These are phyloP conservation scores for Kockiozyma suomiensis DNA, from an alignment of 805 yeast genomes.

Conservation along the genomic window DNA sequence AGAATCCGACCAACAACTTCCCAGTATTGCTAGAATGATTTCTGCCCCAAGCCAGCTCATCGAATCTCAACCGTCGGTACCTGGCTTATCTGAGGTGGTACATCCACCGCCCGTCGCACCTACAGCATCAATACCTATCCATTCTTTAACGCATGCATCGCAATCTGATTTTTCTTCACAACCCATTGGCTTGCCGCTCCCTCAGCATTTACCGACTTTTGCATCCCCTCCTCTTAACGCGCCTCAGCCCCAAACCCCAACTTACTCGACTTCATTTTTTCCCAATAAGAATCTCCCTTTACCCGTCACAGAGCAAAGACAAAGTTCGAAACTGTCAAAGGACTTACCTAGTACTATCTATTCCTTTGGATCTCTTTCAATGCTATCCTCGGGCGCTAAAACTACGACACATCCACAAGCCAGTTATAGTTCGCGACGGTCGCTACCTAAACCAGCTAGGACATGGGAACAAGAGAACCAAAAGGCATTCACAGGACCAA, in stretches of 20 bases:
- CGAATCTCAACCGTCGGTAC: not conserved
- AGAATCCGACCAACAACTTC: not conserved
- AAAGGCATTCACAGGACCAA: slow-evolving; percentile 17
- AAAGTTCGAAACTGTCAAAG: not conserved
- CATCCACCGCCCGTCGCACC: not conserved
- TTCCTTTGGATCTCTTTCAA: slow-evolving; percentile 13
- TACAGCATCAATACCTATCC: not conserved
- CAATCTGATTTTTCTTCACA: not conserved
- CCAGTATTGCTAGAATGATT: not conserved
- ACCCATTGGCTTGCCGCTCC: not conserved
- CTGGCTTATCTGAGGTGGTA: not conserved
- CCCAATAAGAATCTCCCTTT: not conserved
- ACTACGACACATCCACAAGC: not conserved
- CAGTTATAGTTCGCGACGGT: not conserved
- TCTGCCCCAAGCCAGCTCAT: not conserved
- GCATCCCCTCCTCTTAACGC: not conserved
- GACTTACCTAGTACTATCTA: not conserved
- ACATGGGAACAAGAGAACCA: slow-evolving; percentile 13
- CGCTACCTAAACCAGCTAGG: slow-evolving; percentile 16
- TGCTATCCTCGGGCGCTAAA: slow-evolving; percentile 4
- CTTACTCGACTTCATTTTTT: too few species aligned
- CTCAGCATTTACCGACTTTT: not conserved
- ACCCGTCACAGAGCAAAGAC: not conserved
- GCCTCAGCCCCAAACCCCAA: not conserved
- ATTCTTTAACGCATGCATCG: not conserved